Evolutionary conservation across 192 early-diverging fungal species (phyloP).

Genomic region (Chytriomyces confervae): DNA sequence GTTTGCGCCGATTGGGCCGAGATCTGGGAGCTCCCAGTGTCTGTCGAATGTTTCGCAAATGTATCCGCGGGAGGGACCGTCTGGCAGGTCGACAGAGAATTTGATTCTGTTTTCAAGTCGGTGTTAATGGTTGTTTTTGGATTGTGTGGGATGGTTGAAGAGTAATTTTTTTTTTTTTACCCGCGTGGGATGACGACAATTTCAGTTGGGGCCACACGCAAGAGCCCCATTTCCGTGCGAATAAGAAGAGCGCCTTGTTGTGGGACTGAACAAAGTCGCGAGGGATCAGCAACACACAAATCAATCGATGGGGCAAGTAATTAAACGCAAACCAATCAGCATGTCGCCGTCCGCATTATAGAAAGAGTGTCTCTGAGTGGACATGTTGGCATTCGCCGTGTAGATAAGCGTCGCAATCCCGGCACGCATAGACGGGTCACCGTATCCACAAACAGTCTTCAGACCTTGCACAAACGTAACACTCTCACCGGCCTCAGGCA

Average conservation of each 20-base stretch:
- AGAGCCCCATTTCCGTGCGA: slow-evolving; percentile 86
- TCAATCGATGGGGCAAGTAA: neutral
- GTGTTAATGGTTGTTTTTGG: neutral
- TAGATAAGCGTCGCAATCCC: slow-evolving; percentile 91
- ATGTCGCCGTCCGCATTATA: slow-evolving; percentile 93
- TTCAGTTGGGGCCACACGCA: slow-evolving; percentile 85
- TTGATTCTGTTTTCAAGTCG: slow-evolving; percentile 63
- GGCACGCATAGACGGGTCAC: slow-evolving; percentile 74
- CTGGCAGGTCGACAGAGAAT: slow-evolving; percentile 78
- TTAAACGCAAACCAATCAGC: slow-evolving; percentile 72
- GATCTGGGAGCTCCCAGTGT: slow-evolving; percentile 94
- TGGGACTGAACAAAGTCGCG: slow-evolving; percentile 65
- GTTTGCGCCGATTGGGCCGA: slow-evolving; percentile 95
- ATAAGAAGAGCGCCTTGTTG: slow-evolving; percentile 90
- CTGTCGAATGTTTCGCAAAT: slow-evolving; percentile 86
- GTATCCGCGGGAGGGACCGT: slow-evolving; percentile 88
- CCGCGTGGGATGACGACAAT: slow-evolving; percentile 92
- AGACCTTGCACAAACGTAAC: slow-evolving; percentile 86
- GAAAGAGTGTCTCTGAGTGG: slow-evolving; percentile 62
- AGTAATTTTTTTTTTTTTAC: slow-evolving; percentile 23
- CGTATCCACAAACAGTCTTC: slow-evolving; percentile 83
- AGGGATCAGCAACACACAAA: neutral
- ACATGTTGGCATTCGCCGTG: slow-evolving; percentile 77
- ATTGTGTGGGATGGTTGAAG: neutral
- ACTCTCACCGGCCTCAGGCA: slow-evolving; percentile 48